Evolutionary conservation across 1,139 yeast genomes (phyloP).

Genomic region (Hemisphaericaspora subhashii): DNA sequence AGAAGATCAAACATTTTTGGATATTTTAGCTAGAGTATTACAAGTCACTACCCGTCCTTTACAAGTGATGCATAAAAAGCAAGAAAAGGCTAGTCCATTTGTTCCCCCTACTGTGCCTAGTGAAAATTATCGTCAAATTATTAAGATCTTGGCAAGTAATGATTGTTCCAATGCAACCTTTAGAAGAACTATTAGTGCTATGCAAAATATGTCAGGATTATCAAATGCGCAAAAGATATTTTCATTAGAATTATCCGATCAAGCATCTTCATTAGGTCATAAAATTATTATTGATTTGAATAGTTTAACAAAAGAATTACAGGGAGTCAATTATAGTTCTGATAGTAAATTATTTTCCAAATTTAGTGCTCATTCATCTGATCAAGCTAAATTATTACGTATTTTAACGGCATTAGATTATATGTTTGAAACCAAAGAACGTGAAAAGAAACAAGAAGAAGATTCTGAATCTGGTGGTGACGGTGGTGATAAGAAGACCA

Average conservation of each 20-base stretch:
- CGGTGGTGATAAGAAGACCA: too few species aligned
- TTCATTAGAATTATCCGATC: slow-evolving; percentile 65
- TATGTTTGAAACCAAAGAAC: slow-evolving; percentile 54
- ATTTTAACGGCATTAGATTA: slow-evolving; percentile 88
- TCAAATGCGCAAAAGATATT: slow-evolving; percentile 65
- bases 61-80: slow-evolving; percentile 38
- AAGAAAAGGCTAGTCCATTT: slow-evolving; percentile 32
- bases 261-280: slow-evolving; percentile 64
- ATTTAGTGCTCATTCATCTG: slow-evolving; percentile 81
- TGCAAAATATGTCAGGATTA: slow-evolving; percentile 72
- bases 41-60: slow-evolving; percentile 79
- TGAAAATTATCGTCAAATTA: slow-evolving; percentile 59
- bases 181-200: slow-evolving; percentile 78
- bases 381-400: slow-evolving; percentile 82
- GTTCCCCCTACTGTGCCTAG: slow-evolving; percentile 68
- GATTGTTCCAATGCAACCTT: slow-evolving; percentile 87
- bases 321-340: slow-evolving; percentile 41
- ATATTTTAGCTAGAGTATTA: slow-evolving; percentile 68
- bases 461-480: slow-evolving; percentile 7
- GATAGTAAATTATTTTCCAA: slow-evolving; percentile 57
- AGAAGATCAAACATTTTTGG: slow-evolving; percentile 76
- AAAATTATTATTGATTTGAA: slow-evolving; percentile 58
- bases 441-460: slow-evolving; percentile 20
- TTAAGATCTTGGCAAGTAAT: slow-evolving; percentile 73
- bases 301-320: slow-evolving; percentile 48